phyloP scores from a whole-genome alignment of 2,329 filamentous ascomycete genomes.

The Orbilia brochopaga region DNA sequence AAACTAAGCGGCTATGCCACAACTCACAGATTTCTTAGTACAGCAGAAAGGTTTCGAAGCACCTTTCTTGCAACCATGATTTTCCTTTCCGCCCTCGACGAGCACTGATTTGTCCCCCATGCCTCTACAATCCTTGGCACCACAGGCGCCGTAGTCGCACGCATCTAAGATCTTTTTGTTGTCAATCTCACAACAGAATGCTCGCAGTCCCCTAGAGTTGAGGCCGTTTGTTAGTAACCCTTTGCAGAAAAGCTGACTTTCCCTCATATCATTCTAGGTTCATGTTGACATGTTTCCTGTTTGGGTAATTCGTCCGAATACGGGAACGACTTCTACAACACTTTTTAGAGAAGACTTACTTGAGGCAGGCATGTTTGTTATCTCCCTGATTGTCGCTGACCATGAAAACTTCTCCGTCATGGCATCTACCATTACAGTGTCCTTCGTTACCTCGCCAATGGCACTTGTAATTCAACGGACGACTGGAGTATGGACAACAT shows the following conservation, averaged over 20 bases:
- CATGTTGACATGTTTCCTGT: slow-evolving; percentile 1
- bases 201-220: slow-evolving; percentile 29
- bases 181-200: slow-evolving; percentile 41
- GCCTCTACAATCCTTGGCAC: slow-evolving; percentile 29
- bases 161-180: slow-evolving; percentile 28
- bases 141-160: slow-evolving; percentile 34
- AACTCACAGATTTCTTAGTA: slow-evolving; percentile 38
- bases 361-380: slow-evolving; percentile 54
- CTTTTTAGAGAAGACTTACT: slow-evolving; percentile 24
- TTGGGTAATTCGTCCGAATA: slow-evolving; percentile 5
- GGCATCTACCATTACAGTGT: slow-evolving; percentile 57
- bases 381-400: slow-evolving; percentile 55
- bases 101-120: slow-evolving; percentile 37
- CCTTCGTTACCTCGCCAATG: slow-evolving; percentile 56
- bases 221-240: slow-evolving; percentile 13
- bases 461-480: slow-evolving; percentile 56
- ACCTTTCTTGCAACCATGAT: slow-evolving; percentile 27
- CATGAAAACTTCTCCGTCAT: slow-evolving; percentile 57
- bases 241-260: slow-evolving; percentile 5
- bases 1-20: slow-evolving; percentile 5
- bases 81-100: slow-evolving; percentile 32
- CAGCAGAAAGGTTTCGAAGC: slow-evolving; percentile 40
- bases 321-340: slow-evolving; percentile 11
- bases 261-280: slow-evolving; percentile 1
- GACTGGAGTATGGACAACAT: slow-evolving; percentile 56